phyloP scores from a whole-genome alignment of 441 rosid species.

The Breynia disticha region DNA sequence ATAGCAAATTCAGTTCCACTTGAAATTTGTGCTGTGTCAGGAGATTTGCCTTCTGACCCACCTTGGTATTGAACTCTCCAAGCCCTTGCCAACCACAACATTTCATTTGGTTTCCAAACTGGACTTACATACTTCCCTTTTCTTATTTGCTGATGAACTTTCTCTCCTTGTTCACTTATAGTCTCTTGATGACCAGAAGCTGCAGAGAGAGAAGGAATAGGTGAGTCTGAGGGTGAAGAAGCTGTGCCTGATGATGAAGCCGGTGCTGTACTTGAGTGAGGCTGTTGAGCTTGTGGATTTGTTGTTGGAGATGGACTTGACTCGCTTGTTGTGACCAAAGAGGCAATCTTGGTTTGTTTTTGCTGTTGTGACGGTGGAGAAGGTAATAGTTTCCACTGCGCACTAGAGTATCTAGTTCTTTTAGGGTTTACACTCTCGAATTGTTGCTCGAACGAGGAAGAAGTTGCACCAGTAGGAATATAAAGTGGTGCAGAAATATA shows the following conservation, averaged over 20 bases:
- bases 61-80: conserved; percentile 82
- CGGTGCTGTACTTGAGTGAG: conserved; percentile 26
- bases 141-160: conserved; percentile 55
- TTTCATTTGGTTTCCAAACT: conserved; percentile 94
- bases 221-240: conserved; percentile 61
- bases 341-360: conserved; percentile 19
- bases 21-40: background rate
- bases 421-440: conserved; percentile 50
- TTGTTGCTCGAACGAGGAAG: conserved; percentile 35
- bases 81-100: conserved; percentile 93
- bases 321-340: conserved; percentile 16
- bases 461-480: conserved; percentile 27
- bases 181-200: conserved; percentile 36
- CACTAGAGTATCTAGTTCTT: conserved; percentile 46
- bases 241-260: conserved; percentile 76
- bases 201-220: conserved; percentile 32
- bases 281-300: conserved; percentile 18
- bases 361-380: conserved; percentile 38
- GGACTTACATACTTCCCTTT: conserved; percentile 96
- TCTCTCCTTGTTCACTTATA: conserved; percentile 33
- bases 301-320: conserved; percentile 40
- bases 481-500: conserved; percentile 54
- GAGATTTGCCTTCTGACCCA: conserved; percentile 18
- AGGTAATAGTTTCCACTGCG: conserved; percentile 75
- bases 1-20: conserved; percentile 18